Evolutionary conservation across 441 rosid genomes (phyloP), one percentile per base, ranked within the genome.

Genomic region (Mallotus japonicus): DNA sequence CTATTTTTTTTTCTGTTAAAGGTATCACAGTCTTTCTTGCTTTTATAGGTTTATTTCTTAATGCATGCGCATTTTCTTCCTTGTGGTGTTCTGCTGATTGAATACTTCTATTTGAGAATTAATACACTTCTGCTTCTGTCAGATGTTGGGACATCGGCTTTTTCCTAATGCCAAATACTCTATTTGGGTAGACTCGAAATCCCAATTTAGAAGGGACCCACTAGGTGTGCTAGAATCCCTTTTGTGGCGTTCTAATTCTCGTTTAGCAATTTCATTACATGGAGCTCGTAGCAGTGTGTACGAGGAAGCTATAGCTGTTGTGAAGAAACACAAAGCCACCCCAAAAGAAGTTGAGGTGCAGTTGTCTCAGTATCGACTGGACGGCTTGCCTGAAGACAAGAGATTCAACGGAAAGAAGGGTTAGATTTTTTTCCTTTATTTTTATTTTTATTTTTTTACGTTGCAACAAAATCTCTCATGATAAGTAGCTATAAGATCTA

Each of bases 171-270:
- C 95, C 28, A 88, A 85, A 85, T 93, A 89, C 72, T 93, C 99
- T 24, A 85, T 95, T 62, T 91, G 99, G 99, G 99, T 95, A 54
- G 99, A 95, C 79, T 93, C 98, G 8, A 95, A 95, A 81, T 93
- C 98, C 74, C 98, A 95, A 85, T 93, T 95, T 72, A 88, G 99
- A 75, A 95, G 98, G 78, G 99, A 95, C 60, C 97, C 99, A 76
- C 74, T 95, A 22, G 97, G 97, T 59, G 98, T 93, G 60, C 50
- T 92, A 62, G 98, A 95, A 76, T 92, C 97, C 32, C 94, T 95
- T 73, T 93, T 95, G 63, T 93, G 96, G 97, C 92, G 92, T 70
- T 80, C 90, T 76, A 92, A 89, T 82, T 95, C 93, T 42, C 87
- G 83, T 37, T 86, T 95, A 76, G 99, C 97, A 67, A 95, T 95